These are phyloP conservation scores for Basidiobolus heterosporus DNA, from an alignment of 371 early-diverging fungal genomes.

Conservation along the genomic window DNA sequence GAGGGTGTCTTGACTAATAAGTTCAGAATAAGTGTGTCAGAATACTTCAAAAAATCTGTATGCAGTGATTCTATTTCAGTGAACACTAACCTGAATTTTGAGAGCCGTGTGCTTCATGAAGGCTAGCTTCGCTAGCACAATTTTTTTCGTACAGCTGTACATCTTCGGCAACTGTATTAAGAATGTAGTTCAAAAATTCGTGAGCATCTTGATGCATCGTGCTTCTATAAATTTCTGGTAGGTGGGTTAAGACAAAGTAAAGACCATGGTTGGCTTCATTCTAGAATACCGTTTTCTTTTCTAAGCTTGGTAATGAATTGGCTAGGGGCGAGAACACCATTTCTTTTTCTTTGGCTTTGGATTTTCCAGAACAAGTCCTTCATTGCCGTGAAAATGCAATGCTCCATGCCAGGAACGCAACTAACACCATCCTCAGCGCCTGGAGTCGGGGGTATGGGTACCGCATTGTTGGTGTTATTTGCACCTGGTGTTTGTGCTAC, in stretches of 20 bases:
- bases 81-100: background rate
- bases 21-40: too few species aligned
- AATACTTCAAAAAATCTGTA: slow-evolving; percentile 9
- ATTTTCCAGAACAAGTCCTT: slow-evolving; percentile 80
- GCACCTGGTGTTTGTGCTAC: background rate
- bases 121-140: slow-evolving; percentile 5
- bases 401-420: slow-evolving; percentile 41
- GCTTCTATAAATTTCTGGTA: slow-evolving; percentile 70
- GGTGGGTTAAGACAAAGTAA: slow-evolving; percentile 1
- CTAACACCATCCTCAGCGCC: slow-evolving; percentile 22
- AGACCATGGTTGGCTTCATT: too few species aligned
- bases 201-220: slow-evolving; percentile 95
- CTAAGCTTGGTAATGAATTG: slow-evolving; percentile 74
- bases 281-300: slow-evolving; percentile 64
- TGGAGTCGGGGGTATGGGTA: slow-evolving; percentile 4
- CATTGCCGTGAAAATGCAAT: slow-evolving; percentile 66
- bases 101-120: background rate
- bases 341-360: slow-evolving; percentile 60
- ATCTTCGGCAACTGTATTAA: slow-evolving; percentile 83
- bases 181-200: slow-evolving; percentile 84
- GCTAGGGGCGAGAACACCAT: slow-evolving; percentile 73
- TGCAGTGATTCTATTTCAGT: slow-evolving; percentile 3
- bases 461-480: background rate
- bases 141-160: slow-evolving; percentile 39
- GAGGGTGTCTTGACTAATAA: slow-evolving; percentile 10